A percentile compares a stretch with the other conserved stretches of the same genome.
Conservation (phyloP, 73 alveolate genomes). For the Blepharisma japonicum region DNA sequence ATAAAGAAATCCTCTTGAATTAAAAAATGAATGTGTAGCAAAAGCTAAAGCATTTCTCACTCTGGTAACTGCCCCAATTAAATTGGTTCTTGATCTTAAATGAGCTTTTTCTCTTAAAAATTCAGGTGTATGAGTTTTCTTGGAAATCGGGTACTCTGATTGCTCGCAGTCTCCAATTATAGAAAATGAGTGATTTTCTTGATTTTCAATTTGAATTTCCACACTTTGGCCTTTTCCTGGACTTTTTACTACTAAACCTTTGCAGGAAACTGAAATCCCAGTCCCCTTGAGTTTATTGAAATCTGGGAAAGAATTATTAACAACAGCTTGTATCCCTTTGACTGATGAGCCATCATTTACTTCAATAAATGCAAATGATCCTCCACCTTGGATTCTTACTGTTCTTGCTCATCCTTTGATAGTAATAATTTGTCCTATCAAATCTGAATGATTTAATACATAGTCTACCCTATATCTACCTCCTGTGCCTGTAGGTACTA, state of each 20-base stretch:
- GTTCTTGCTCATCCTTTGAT: slow-evolving; percentile 98
- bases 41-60: slow-evolving; percentile 74
- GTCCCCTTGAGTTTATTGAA: slow-evolving; percentile 53
- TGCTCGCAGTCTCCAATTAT: slow-evolving; percentile 86
- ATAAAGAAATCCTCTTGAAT: slow-evolving; percentile 72
- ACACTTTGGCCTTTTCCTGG: slow-evolving; percentile 93
- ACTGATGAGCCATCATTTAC: slow-evolving; percentile 93
- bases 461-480: slow-evolving; percentile 26
- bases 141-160: slow-evolving; percentile 78
- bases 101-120: slow-evolving; percentile 84
- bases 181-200: slow-evolving; percentile 51
- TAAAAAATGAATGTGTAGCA: slow-evolving; percentile 85
- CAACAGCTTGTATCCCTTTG: slow-evolving; percentile 81
- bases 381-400: slow-evolving; percentile 81
- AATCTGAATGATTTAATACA: background rate
- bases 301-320: slow-evolving; percentile 58
- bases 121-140: slow-evolving; percentile 73
- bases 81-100: slow-evolving; percentile 84
- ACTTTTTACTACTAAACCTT: slow-evolving; percentile 79
- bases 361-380: slow-evolving; percentile 79
- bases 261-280: slow-evolving; percentile 72
- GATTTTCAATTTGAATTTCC: slow-evolving; percentile 78
- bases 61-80: slow-evolving; percentile 76
- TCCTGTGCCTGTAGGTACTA: slow-evolving; percentile 11
- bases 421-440: slow-evolving; percentile 66